Evolutionary conservation across 257 asterid genomes (phyloP), one percentile per base, ranked within the genome.

Genomic region (Datura wrightii): DNA sequence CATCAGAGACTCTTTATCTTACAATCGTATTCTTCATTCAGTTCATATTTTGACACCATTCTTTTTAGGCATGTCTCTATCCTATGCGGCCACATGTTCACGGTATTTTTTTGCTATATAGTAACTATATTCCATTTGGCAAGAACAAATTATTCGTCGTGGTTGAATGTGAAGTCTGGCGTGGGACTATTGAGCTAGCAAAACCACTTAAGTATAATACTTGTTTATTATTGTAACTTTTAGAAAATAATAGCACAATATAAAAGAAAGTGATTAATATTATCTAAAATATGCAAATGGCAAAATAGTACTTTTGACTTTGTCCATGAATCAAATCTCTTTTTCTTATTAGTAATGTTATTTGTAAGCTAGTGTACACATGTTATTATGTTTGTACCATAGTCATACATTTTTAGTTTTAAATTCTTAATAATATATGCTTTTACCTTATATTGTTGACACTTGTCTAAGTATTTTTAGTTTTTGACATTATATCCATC

Each of bases 381-480:
- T 19, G 41, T 46, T 11, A 39, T 71, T 44, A 24, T 48, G 18
- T 74, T 66, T 46, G n/a, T 48, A 74, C 19, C 80, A 19, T 24
- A 48, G n/a, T 19, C n/a, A 72, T 31, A 46, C n/a, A 3, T 46
- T 46, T 10, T 46, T 19, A 24, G 42, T 72, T 46, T 13, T 72
- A 46, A 72, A 11, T 44, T 31, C 41, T 3, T 1, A 19, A 19
- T 72, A 46, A n/a, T 24, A 71, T n/a, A 44, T 44, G n/a, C 1
- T 10, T 72, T 46, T 72, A 44, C 37, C 55, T 71, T 11, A 65
- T 65, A 4, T 46, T 10, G 6, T 72, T 48, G 37, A 6, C 39
- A 5, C 59, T 46, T 72, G 41, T 72, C 55, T n/a, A 46, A 72
- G 19, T 44, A 46, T 72, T 72, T n/a, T 11, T 72, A 72, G 80